These are phyloP conservation scores for Leishmania aethiopica DNA, from an alignment of 208 protist species.

Conservation along the genomic window DNA sequence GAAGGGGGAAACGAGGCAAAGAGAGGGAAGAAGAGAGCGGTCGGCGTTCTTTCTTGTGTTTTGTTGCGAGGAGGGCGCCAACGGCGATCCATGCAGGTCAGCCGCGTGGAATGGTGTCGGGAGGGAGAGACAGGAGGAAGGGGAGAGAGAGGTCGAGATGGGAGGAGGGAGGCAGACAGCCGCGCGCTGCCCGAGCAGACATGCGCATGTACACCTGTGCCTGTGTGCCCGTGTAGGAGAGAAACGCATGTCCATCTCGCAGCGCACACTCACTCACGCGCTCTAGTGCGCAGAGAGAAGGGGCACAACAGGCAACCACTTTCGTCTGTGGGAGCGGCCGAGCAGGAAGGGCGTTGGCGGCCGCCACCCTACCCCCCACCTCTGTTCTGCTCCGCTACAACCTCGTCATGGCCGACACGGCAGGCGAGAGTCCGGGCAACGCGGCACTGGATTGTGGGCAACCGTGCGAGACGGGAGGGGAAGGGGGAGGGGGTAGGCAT, in stretches of 20 bases:
- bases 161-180: not conserved
- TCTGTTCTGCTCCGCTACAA: not conserved
- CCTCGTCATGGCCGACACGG: not conserved
- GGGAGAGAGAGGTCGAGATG: not conserved
- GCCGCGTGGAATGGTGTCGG: not conserved
- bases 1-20: not conserved
- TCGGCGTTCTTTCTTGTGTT: not conserved
- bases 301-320: not conserved
- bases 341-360: not conserved
- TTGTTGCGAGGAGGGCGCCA: not conserved
- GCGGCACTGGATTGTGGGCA: not conserved
- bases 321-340: not conserved
- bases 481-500: not conserved
- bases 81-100: not conserved
- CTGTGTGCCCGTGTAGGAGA: not conserved
- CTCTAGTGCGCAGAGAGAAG: not conserved
- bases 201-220: not conserved
- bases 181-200: not conserved
- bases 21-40: not conserved
- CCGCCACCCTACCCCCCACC: too few species aligned
- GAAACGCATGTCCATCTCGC: not conserved
- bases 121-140: not conserved
- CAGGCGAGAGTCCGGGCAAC: not conserved
- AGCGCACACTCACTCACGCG: not conserved
- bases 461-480: too few species aligned